These are phyloP conservation scores for Alectoria sarmentosa DNA, from an alignment of 495 filamentous ascomycete genomes.

Conservation along the genomic window DNA sequence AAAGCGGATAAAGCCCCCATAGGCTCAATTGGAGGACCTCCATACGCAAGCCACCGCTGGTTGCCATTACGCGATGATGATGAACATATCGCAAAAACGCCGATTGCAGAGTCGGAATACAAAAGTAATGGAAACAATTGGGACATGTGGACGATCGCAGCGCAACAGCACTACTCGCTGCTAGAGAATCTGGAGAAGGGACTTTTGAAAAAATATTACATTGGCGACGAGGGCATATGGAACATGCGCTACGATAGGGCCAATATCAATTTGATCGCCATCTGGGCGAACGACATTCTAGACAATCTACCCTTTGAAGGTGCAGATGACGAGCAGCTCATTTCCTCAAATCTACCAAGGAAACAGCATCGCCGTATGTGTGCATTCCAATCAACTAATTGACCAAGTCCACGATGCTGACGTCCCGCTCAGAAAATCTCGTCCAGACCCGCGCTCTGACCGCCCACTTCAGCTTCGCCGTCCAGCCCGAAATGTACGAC, in stretches of 20 bases:
- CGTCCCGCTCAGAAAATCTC: constrained; percentile 19
- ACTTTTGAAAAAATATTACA: constrained; percentile 37
- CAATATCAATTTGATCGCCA: constrained; percentile 42
- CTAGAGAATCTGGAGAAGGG: constrained; percentile 41
- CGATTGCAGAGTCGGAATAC: constrained; percentile 30
- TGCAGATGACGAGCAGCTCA: constrained; percentile 26
- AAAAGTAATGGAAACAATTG: constrained; percentile 29
- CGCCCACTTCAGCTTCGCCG: constrained; percentile 39
- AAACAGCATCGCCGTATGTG: constrained; percentile 19
- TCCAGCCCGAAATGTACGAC: constrained; percentile 27
- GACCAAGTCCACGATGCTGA: too few relatives aligned
- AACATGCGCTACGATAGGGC: constrained; percentile 39
- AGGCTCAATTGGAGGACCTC: constrained; percentile 27
- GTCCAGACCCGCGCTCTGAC: constrained; percentile 39
- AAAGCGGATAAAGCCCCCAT: constrained; percentile 5
- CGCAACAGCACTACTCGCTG: constrained; percentile 44
- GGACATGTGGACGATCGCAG: constrained; percentile 41
- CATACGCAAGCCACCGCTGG: constrained; percentile 39
- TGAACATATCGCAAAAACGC: constrained; percentile 34
- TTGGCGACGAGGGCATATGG: constrained; percentile 34
- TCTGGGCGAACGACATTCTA: constrained; percentile 39
- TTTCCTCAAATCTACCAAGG: constrained; percentile 18
- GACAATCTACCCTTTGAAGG: constrained; percentile 24
- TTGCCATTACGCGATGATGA: constrained; percentile 32
- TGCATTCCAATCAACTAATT: neutral